A percentile compares a stretch with the other conserved stretches of the same genome.
These are phyloP conservation scores for Diplosphaera chodatii DNA, from an alignment of 139 green algal species.

Conservation along the genomic window DNA sequence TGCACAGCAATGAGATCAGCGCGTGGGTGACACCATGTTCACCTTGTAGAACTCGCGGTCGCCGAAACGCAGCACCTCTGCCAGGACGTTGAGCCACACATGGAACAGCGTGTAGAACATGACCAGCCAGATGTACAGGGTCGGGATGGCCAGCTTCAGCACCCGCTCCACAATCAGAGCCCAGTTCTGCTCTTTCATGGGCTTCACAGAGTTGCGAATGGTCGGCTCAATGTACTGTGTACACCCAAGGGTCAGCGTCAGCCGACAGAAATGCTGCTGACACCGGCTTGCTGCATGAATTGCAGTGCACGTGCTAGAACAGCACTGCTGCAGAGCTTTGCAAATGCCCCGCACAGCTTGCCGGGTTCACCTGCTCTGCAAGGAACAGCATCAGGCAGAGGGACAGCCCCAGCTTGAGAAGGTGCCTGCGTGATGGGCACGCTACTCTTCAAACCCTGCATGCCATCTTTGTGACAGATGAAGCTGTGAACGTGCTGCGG, in stretches of 20 bases:
- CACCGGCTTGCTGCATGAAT: too few species aligned
- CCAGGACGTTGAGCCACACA: conserved; percentile 85
- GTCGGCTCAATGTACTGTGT: conserved; percentile 78
- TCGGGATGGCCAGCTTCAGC: conserved; percentile 86
- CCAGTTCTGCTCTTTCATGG: conserved; percentile 59
- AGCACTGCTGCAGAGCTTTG: too few species aligned
- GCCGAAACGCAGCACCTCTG: conserved; percentile 80
- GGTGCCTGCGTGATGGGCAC: conserved; percentile 7
- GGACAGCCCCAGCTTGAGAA: conserved; percentile 37
- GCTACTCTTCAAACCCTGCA: too few species aligned
- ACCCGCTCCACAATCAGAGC: conserved; percentile 70
- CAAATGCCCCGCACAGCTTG: too few species aligned
- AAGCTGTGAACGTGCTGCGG: too few species aligned
- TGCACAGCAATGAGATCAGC: too few species aligned
- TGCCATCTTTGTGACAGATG: too few species aligned
- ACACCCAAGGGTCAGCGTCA: conserved; percentile 1
- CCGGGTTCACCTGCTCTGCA: conserved; percentile 25
- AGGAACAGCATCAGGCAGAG: conserved; percentile 61
- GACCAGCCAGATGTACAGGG: conserved; percentile 85
- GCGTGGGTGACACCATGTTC: too few species aligned
- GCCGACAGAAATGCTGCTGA: too few species aligned
- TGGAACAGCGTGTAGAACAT: conserved; percentile 87
- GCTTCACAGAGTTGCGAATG: conserved; percentile 61
- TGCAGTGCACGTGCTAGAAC: too few species aligned
- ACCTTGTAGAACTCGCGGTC: conserved; percentile 94